Evolutionary conservation across 2,329 filamentous ascomycete species (phyloP), one percentile per base, ranked within the genome.

Genomic region (Colletotrichum shisoi): DNA sequence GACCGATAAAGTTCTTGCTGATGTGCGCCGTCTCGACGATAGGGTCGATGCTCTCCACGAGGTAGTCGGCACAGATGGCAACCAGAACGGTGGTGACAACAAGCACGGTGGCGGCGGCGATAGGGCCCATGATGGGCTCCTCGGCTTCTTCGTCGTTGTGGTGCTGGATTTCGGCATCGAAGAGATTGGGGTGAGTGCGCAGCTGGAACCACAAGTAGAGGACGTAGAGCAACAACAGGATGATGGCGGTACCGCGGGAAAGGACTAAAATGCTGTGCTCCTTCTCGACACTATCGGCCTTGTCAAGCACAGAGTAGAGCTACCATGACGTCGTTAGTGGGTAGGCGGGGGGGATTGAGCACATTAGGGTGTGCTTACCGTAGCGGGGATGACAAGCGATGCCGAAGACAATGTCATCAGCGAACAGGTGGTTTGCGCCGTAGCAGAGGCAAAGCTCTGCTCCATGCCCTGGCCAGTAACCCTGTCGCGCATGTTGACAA

Each of bases 161-260:
- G 49, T 69, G 63, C 24, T 75, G 75, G 5, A 76, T 72, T 72
- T 87, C 84, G 70, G 81, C 79, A 71, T 90, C 88, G 73, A 94
- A 94, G 3, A 94, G 82, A 67, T 87, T 82, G 74, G 89, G 84
- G 76, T 94, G 91, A 3, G 91, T 92, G 66, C 84, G 85, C 46
- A 94, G 86, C 77, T 94, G 91, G 82, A 94, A 94, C 75, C 85
- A 83, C 15, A 94, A 86, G 76, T 93, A 94, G 70, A 93, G 81
- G 61, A 90, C 83, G 76, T 94, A 94, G 61, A 94, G 85, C 31
- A 89, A 69, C 13, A 94, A 83, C 8, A 94, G 83, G 64, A 94
- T 91, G 69, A 94, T 85, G 42, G 91, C 84, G 6, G 91, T 93
- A 69, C 90, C 90, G 68, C 89, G 90, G 1, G 91, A 94, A 19